These are phyloP conservation scores for Casuarina cunninghamiana DNA, from an alignment of 306 rosid species.

Conservation along the genomic window DNA sequence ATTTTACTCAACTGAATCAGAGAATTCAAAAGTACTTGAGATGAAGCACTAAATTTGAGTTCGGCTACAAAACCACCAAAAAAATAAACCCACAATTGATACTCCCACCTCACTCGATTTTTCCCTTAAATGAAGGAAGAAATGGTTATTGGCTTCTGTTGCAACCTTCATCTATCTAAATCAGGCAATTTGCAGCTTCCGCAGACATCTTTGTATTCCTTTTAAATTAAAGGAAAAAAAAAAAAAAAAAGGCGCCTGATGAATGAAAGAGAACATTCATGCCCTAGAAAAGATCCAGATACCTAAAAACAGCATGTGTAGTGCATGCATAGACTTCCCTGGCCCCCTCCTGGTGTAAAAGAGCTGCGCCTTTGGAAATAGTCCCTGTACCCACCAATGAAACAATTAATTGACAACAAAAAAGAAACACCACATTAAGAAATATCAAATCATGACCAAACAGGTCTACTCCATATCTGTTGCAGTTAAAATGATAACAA, in stretches of 20 bases:
- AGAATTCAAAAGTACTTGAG: background rate
- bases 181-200: conserved; percentile 5
- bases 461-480: background rate
- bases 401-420: conserved; percentile 2
- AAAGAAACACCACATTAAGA: conserved; percentile 7
- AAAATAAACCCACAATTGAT: too few species aligned
- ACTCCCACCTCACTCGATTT: background rate
- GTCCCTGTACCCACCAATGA: conserved; percentile 55
- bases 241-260: background rate
- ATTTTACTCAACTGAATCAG: background rate
- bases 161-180: conserved; percentile 4
- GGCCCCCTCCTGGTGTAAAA: conserved; percentile 97
- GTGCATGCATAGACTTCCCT: conserved; percentile 96
- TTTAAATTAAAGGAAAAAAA: too few species aligned
- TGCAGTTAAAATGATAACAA: background rate
- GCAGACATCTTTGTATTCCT: background rate
- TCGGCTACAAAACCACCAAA: too few species aligned
- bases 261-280: conserved; percentile 10
- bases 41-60: background rate
- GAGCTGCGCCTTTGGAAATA: conserved; percentile 81
- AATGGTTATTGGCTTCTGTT: background rate
- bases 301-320: conserved; percentile 98
- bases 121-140: background rate
- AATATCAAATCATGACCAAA: background rate
- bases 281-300: conserved; percentile 23